Evolutionary conservation across 345 rosid species (phyloP), one percentile per base, ranked within the genome.

Genomic region (Pistacia integerrima): DNA sequence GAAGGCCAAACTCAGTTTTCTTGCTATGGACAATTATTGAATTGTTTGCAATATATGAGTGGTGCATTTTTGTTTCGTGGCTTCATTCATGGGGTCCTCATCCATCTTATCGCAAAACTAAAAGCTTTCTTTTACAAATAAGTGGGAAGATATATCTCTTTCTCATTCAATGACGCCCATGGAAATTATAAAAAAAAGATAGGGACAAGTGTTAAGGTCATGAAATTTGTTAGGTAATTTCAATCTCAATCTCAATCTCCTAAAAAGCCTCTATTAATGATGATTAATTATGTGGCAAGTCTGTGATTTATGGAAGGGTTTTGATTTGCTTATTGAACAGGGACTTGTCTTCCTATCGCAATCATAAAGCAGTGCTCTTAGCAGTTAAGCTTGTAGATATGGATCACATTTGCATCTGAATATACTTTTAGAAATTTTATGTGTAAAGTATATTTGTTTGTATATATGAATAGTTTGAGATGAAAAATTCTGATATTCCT

Each of bases 11-110:
- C 6, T 8, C 51, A 9, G 69, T 4, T 61, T 59, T 20, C 30
- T 58, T 64, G 20, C 18, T 54, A 16, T 38, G 64, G 30, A 22
- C 73, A 73, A 73, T 73, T 56, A 73, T 73, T 67, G 69, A 36
- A n/a, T 38, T 51, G 28, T 73, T 20, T 59, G 38, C 33, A 17
- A 55, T 55, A 18, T 33, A 61, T 16, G 11, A 18, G 65, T 35
- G 54, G 22, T 28, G 11, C 18, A 16, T 54, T 36, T 0, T 48
- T 48, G 80, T 51, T 16, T 57, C 28, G 38, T 46, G 72, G 76
- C 35, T 11, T 20, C 64, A 1, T 54, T 13, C n/a, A 6, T 54
- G 57, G 57, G 57, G 57, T 13, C 57, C 57, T 54, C 16, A 16
- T 14, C 18, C 58, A 35, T 11, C 41, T 44, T 22, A 48, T 67